Evolutionary conservation across 2,329 filamentous ascomycete species (phyloP).

Genomic region (Botrytis cinerea): DNA sequence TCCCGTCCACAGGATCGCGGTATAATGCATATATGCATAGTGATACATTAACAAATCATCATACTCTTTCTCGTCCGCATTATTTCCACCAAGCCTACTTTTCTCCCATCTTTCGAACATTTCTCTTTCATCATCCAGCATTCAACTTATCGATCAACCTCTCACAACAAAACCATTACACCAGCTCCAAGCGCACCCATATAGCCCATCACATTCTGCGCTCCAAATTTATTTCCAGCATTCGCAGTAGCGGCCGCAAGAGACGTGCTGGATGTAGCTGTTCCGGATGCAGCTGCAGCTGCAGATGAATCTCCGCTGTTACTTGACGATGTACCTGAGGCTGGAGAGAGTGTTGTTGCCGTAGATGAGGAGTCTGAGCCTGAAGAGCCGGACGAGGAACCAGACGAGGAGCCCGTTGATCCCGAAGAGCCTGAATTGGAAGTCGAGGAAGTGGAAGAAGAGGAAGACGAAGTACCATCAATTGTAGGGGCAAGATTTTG

Average conservation of each 20-base stretch:
- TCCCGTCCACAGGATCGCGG: conserved; percentile 14
- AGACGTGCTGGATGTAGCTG: conserved; percentile 15
- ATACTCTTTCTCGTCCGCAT: neutral
- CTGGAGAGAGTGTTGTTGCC: neutral
- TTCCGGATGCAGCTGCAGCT: neutral
- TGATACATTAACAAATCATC: conserved; percentile 10
- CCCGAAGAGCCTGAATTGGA: neutral
- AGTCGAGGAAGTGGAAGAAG: conserved; percentile 15
- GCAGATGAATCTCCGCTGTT: neutral
- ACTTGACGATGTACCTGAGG: neutral
- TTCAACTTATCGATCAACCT: neutral
- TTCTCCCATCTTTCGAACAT: neutral
- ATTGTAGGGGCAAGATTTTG: conserved; percentile 45
- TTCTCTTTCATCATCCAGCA: neutral
- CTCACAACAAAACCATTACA: conserved; percentile 7
- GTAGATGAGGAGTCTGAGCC: neutral
- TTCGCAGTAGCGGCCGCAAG: conserved; percentile 12
- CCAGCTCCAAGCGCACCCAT: conserved; percentile 11
- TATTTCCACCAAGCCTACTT: neutral
- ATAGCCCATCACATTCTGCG: neutral
- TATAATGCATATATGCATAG: conserved; percentile 16
- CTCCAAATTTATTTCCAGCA: neutral
- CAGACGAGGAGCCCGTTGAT: conserved; percentile 8
- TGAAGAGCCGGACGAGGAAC: conserved; percentile 9
- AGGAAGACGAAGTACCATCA: conserved; percentile 21